Base-by-base conservation (phyloP, 1,139 yeast species). In the Sugiyamaella novakii region DNA sequence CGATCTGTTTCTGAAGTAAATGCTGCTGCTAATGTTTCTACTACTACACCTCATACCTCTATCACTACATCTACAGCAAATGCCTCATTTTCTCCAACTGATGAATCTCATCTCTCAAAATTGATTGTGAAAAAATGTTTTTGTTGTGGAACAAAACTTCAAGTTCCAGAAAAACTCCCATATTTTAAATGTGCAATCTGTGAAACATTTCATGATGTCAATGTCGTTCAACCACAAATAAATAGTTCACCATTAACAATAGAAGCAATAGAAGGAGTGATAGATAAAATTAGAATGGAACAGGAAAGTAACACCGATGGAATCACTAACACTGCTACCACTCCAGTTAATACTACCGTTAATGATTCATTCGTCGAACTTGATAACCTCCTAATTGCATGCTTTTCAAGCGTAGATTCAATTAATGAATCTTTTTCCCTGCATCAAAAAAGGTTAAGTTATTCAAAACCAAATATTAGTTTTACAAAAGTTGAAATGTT, bases 71-170 rank as follows among this genome's bases (percentile, higher is more conserved):
- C 25, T 17, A 8, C 35, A 18, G 19, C 24, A 14, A 19, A 22
- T 6, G 5, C 8, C 8, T 8, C 25, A 5, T 6, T 22, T 8
- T 22, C 25, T 22, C 25, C 25, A 6, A 22, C 5, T 22, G 25
- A 22, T 22, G 46, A 22, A 3, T 22, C 29, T 4, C 40, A 36
- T 36, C 18, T 22, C 2, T 39, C 44, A n/a, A 42, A 29, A 22
- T 22, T 51, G 50, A 39, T 37, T n/a, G 41, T 51, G n/a, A 49
- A 49, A 36, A 47, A 50, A 38, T 76, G 80, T 53, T 59, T 64
- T 5, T 85, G 94, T 61, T 85, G 95, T 67, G 86, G 84, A 1
- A 77, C 81, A 0, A 59, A 76, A 5, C 64, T 84, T 31, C 72
- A 77, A 10, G 75, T 78, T 54, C 83, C 84, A 0, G 65, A 65